Base-by-base conservation (phyloP, 495 filamentous ascomycete species). In the Xylona heveae region DNA sequence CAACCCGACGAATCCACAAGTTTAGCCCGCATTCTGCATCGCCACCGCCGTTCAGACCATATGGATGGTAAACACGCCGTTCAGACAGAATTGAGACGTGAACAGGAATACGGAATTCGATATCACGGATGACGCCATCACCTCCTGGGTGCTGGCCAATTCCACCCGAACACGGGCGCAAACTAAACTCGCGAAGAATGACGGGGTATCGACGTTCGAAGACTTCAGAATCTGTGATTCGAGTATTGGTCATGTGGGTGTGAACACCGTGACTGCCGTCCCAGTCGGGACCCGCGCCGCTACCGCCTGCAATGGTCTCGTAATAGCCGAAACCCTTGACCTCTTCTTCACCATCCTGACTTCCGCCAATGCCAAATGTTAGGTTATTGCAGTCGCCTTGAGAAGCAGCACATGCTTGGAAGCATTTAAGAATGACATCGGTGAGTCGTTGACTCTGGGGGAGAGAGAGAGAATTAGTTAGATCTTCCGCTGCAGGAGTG, bases 221-320 rank as follows among this genome's bases (percentile, higher is more conserved):
- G n/a, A 94, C 71, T 42, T 97, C 88, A 0, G 80, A 64, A 53
- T 97, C 88, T 1, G 88, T 97, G 47, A 95, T 95, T 1, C 88
- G 71, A 4, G 88, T 97, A 50, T 97, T 97, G n/a, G 88, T 97
- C 85, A 95, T 97, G 52, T 95, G 85, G 14, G 72, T 75, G 47
- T 97, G 88, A 27, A 95, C 80, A 26, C 88, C 88, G 31, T 66
- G 74, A 5, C 82, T 82, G 27, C 88, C 88, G 33, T 79, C 64
- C 88, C 88, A 97, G 22, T 64, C 25, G 2, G 36, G 36, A 15
- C 35, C 23, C 5, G 88, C 88, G 31, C 88, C 88, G 40, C 70
- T 77, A 6, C 88, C 88, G 17, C 88, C 88, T 2, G 85, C 82
- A 46, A 94, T 92, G 1, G 84, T 94, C 54, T 94, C 84, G 54